Evolutionary conservation across 305 asterid genomes (phyloP).

Genomic region (Nicotiana rustica): DNA sequence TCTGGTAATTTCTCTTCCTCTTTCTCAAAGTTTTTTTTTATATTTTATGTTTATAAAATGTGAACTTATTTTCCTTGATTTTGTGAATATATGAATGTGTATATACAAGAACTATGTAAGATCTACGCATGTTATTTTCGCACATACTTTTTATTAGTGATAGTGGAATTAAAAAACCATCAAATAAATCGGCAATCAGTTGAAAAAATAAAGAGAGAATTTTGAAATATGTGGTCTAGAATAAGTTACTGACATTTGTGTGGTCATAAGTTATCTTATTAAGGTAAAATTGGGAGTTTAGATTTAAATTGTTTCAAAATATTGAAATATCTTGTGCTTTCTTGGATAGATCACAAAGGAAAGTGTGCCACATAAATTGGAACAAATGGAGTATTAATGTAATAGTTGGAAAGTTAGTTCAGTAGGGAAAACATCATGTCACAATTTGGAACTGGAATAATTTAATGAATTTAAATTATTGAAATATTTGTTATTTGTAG

Average conservation of each 20-base stretch:
- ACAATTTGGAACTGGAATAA: background rate
- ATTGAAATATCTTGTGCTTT: background rate
- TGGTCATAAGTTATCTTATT: background rate
- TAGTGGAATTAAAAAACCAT: background rate
- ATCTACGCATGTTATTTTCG: constrained; percentile 17
- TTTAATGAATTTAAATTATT: background rate
- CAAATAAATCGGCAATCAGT: too few relatives aligned
- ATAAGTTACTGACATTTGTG: background rate
- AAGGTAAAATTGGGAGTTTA: background rate
- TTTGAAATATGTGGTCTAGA: background rate
- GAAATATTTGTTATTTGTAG: background rate
- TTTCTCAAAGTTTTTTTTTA: too few relatives aligned
- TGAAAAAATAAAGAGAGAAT: background rate
- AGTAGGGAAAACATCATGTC: background rate
- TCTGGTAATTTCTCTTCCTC: constrained; percentile 34
- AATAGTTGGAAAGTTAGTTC: background rate
- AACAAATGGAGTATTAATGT: too few relatives aligned
- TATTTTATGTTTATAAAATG: too few relatives aligned
- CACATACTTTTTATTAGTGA: background rate
- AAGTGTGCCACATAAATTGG: background rate
- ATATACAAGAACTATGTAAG: constrained; percentile 32
- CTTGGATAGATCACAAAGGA: background rate
- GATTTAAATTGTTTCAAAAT: too few relatives aligned
- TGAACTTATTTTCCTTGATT: too few relatives aligned
- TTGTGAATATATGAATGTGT: background rate